These are phyloP conservation scores for Penicillium lagena DNA, from an alignment of 495 filamentous ascomycete genomes.

Conservation along the genomic window DNA sequence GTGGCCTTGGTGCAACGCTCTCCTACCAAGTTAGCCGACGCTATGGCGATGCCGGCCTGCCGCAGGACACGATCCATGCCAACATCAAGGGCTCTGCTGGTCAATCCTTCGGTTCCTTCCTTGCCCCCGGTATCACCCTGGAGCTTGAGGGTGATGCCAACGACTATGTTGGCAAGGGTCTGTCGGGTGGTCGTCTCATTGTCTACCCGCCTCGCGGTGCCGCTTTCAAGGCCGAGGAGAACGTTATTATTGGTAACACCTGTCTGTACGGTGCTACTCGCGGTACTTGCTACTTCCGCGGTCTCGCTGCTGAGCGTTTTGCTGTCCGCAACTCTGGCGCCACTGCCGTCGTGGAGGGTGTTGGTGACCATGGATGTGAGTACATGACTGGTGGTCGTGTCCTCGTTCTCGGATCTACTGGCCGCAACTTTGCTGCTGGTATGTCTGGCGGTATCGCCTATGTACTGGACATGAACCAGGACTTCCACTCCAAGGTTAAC, in stretches of 20 bases:
- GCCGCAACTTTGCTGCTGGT: constrained; percentile 98
- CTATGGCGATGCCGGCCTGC: constrained; percentile 85
- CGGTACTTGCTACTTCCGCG: constrained; percentile 96
- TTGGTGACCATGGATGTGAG: constrained; percentile 97
- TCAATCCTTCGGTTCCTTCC: constrained; percentile 95
- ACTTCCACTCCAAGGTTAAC: constrained; percentile 95
- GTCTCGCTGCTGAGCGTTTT: constrained; percentile 94
- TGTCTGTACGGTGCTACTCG: constrained; percentile 95
- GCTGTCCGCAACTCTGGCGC: constrained; percentile 97
- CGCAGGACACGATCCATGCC: constrained; percentile 92
- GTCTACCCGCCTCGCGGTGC: constrained; percentile 92
- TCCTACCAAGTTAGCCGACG: constrained; percentile 95
- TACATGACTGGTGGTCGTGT: constrained; percentile 99
- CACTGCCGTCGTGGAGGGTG: constrained; percentile 93
- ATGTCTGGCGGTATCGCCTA: constrained; percentile 99
- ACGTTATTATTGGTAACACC: constrained; percentile 92
- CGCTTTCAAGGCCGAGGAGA: constrained; percentile 96
- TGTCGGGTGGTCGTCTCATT: constrained; percentile 93
- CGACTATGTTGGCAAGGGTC: constrained; percentile 96
- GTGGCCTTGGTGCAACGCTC: constrained; percentile 86
- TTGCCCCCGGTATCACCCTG: constrained; percentile 90
- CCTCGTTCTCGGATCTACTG: constrained; percentile 81
- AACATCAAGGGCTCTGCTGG: constrained; percentile 99
- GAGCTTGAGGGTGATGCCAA: constrained; percentile 98
- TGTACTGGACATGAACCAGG: constrained; percentile 83